Base-by-base conservation (phyloP, 352 stramenopile genomes). In the Phytopythium ostracodes region DNA sequence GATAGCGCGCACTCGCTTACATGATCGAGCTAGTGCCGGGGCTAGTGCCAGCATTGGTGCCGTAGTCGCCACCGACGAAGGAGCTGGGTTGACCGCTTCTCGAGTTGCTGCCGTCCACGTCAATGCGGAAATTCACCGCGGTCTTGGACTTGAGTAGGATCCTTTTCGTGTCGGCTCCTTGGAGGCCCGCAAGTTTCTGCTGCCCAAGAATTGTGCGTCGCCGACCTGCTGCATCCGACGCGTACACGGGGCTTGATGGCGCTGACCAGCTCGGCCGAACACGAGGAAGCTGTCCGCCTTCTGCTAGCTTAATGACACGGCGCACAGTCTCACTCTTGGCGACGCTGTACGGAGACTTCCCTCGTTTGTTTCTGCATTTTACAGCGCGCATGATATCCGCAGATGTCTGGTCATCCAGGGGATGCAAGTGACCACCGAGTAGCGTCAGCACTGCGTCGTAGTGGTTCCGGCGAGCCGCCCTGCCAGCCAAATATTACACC, bases 401-500 rank as follows among this genome's bases (percentile, higher is more conserved):
- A 8, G 68, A 63, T 2, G 61, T 49, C 2, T 67, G 44, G 38
- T 72, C 72, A 22, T 78, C 67, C 44, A 66, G 63, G 15, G 67
- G 61, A 15, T 65, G 57, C n/a, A 67, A 59, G 54, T 87, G 64
- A 5, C 70, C 72, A 2, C 73, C 78, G 20, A 91, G 52, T 6
- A 91, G 65, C 0, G 74, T 74, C 31, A 82, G 58, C 1, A 87
- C 68, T 15, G 75, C 74, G n/a, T 88, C 78, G 42, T 85, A 83
- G 17, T 89, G 75, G 53, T 79, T 89, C 38, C 67, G 76, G 24
- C 82, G 64, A 4, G 75, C 73, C 35, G 82, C 82, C 82, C 81
- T 91, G 57, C 38, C 38, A 42, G 20, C 1, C 24, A 42, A n/a
- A n/a, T n/a, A n/a, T n/a, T n/a, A n/a, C n/a, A n/a, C n/a, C n/a